Conservation (phyloP, 73 alveolate genomes). For the Paramecium tetraurelia region DNA sequence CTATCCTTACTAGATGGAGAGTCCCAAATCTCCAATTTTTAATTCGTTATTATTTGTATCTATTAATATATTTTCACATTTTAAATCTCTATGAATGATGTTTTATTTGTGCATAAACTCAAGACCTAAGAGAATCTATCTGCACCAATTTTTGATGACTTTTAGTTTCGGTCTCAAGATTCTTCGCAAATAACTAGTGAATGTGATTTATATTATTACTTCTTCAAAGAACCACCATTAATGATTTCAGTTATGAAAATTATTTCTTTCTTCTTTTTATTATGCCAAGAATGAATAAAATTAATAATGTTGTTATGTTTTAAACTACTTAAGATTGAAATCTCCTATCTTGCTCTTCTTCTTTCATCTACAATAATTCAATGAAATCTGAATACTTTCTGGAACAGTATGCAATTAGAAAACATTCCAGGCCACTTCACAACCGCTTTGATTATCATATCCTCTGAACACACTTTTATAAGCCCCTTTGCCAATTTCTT, state of each 20-base stretch:
- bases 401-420: constrained; percentile 65
- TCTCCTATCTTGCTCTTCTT: constrained; percentile 74
- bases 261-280: constrained; percentile 69
- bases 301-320: constrained; percentile 81
- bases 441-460: constrained; percentile 77
- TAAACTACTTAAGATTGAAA: constrained; percentile 72
- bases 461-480: constrained; percentile 72
- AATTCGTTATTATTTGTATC: constrained; percentile 81
- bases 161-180: constrained; percentile 83
- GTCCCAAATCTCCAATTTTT: constrained; percentile 84
- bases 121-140: constrained; percentile 90
- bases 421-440: constrained; percentile 83
- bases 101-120: constrained; percentile 88
- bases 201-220: background rate
- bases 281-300: constrained; percentile 80
- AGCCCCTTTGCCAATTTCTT: constrained; percentile 65
- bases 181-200: constrained; percentile 70
- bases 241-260: constrained; percentile 86
- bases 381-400: background rate
- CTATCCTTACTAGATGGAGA: constrained; percentile 52
- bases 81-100: constrained; percentile 96
- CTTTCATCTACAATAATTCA: constrained; percentile 36
- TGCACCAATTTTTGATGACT: constrained; percentile 94
- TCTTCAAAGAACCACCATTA: constrained; percentile 86
- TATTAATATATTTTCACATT: constrained; percentile 77